These are phyloP conservation scores for Sporothrix pseudoabietina DNA, from an alignment of 2,329 filamentous ascomycete species.

Conservation along the genomic window DNA sequence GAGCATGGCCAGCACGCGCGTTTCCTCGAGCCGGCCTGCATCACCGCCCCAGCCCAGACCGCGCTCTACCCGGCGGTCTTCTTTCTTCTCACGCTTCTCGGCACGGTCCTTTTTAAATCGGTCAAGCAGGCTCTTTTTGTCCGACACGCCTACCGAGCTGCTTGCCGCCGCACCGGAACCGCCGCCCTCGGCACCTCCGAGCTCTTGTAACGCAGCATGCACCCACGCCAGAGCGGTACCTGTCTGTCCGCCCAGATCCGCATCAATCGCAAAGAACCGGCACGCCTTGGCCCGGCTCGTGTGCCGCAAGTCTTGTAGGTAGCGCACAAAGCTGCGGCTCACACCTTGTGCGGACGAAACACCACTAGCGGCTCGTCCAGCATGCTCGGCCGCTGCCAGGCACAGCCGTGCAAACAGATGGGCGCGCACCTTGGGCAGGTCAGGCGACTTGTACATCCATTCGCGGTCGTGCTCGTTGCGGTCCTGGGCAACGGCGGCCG, in stretches of 20 bases:
- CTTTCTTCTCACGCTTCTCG: constrained; percentile 69
- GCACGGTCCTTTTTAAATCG: constrained; percentile 72
- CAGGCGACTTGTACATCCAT: constrained; percentile 93
- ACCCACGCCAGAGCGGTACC: constrained; percentile 89
- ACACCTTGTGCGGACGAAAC: constrained; percentile 44
- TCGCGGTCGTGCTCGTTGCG: constrained; percentile 83
- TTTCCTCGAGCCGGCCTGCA: constrained; percentile 82
- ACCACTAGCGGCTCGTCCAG: constrained; percentile 59
- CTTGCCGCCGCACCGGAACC: background rate
- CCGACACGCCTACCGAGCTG: constrained; percentile 42
- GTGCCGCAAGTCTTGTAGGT: constrained; percentile 72
- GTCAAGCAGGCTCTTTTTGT: constrained; percentile 50
- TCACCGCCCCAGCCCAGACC: constrained; percentile 76
- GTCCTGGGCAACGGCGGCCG: constrained; percentile 76
- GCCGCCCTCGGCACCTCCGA: constrained; percentile 52
- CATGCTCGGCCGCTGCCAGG: constrained; percentile 85
- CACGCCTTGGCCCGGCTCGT: constrained; percentile 83
- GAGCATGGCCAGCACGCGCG: constrained; percentile 80
- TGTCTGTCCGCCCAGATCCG: constrained; percentile 77
- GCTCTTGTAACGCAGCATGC: constrained; percentile 70
- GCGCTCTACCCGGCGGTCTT: constrained; percentile 78
- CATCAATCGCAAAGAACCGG: constrained; percentile 86
- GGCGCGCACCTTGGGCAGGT: constrained; percentile 84
- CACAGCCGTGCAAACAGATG: constrained; percentile 87
- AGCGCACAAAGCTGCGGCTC: constrained; percentile 67